Base-by-base conservation (phyloP, 2,329 filamentous ascomycete species). In the Zarea fungicola region DNA sequence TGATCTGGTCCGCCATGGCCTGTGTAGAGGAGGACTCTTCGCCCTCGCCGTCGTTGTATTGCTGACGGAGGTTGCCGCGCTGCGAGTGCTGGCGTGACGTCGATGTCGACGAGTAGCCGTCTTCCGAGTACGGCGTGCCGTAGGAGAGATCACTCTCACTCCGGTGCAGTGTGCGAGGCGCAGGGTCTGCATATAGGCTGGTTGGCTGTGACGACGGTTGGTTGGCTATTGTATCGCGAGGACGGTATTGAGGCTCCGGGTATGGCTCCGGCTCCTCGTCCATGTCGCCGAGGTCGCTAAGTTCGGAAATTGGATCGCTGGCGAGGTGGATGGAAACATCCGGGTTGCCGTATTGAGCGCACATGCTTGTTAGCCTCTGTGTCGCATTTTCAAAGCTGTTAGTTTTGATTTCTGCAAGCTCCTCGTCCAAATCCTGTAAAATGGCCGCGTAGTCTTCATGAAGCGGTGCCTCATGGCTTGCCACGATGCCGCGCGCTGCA, bases 231-330 rank as follows among this genome's bases (percentile, higher is more conserved):
- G 11, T 19, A 32, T 9, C 37, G 35, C 8, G 32, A 16, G 6
- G 10, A 5, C 16, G 37, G 8, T 23, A 23, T 9, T 36, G 60
- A 53, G 1, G 58, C 5, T 59, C 54, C 0, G 53, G 35, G 0
- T 58, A 47, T 14, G 49, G 52, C 5, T 55, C 55, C 6, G 43
- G 52, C 10, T 76, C 72, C 1, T 79, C 73, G 39, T 80, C 77
- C n/a, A 76, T 60, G 35, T 80, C 75, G 45, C 75, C 77, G 16
- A 78, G 65, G 31, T 78, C 76, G 22, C 45, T 48, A n/a, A 48
- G 45, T 22, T 48, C 45, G 0, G 76, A 78, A 6, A 72, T 65
- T 0, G 61, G 58, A 9, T 72, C 72, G 0, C 45, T 48, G 6
- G 36, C 34, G 10, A 35, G 36, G 10, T 42, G 29, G 19, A 25